phyloP scores from a whole-genome alignment of 495 filamentous ascomycete species.

The Glarea lozoyensis region DNA sequence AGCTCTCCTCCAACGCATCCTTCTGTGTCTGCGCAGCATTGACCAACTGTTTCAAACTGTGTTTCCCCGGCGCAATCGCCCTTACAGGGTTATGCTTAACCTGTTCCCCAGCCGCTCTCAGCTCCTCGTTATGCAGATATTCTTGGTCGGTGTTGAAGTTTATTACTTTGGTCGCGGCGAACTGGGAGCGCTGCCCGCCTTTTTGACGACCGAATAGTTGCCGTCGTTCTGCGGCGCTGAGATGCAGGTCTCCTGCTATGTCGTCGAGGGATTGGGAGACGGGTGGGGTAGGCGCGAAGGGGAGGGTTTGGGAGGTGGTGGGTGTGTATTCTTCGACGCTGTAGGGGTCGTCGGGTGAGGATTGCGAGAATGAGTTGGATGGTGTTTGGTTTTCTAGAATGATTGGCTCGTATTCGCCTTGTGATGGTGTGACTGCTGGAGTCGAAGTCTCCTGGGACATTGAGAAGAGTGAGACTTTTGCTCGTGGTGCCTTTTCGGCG shows the following conservation, averaged over 20 bases:
- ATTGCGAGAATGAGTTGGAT: background rate
- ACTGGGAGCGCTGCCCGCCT: slow-evolving; percentile 24
- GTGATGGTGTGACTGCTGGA: slow-evolving; percentile 4
- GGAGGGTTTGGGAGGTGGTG: slow-evolving; percentile 7
- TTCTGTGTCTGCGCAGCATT: slow-evolving; percentile 69
- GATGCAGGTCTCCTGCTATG: slow-evolving; percentile 65
- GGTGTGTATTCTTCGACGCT: slow-evolving; percentile 20
- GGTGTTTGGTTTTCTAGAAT: slow-evolving; percentile 21
- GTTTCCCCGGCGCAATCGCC: slow-evolving; percentile 79
- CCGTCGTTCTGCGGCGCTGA: slow-evolving; percentile 62
- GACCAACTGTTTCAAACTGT: slow-evolving; percentile 79
- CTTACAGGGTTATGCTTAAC: slow-evolving; percentile 73
- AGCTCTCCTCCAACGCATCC: slow-evolving; percentile 81
- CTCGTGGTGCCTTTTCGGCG: slow-evolving; percentile 24
- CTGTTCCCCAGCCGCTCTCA: slow-evolving; percentile 58
- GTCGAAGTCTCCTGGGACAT: slow-evolving; percentile 28
- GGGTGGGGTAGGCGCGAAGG: slow-evolving; percentile 15
- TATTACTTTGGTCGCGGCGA: slow-evolving; percentile 38
- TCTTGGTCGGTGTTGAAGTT: slow-evolving; percentile 82
- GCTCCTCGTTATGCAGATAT: slow-evolving; percentile 70
- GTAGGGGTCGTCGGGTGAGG: slow-evolving; percentile 9
- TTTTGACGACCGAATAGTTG: slow-evolving; percentile 71
- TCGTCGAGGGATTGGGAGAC: slow-evolving; percentile 43
- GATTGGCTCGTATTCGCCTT: slow-evolving; percentile 39
- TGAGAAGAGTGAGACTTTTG: slow-evolving; percentile 58